These are phyloP conservation scores for Inonotus hispidus DNA, from an alignment of 1,284 basidiomycete species.

Conservation along the genomic window DNA sequence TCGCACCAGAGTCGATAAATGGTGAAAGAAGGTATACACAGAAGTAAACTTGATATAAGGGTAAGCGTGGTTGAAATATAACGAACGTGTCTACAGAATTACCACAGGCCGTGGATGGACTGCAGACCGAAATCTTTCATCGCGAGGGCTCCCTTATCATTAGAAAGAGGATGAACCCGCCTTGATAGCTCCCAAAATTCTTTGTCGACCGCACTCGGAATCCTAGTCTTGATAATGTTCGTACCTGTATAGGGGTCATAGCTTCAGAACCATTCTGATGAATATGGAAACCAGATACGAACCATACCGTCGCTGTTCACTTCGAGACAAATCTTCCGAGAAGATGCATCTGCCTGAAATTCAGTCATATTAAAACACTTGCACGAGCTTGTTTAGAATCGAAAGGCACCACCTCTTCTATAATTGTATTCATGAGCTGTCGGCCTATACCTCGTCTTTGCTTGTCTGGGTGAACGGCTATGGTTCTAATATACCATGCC, in stretches of 20 bases:
- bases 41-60: too few species aligned
- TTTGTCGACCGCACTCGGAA: slow-evolving; percentile 17
- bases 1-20: too few species aligned
- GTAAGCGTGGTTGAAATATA: background rate
- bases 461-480: slow-evolving; percentile 13
- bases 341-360: slow-evolving; percentile 11
- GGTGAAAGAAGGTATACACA: too few species aligned
- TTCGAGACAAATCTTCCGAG: slow-evolving; percentile 11
- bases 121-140: background rate
- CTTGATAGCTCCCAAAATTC: slow-evolving; percentile 18
- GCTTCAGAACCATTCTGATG: background rate
- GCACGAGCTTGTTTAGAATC: background rate
- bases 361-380: background rate
- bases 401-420: slow-evolving; percentile 5
- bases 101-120: background rate
- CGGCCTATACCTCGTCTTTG: slow-evolving; percentile 15
- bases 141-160: slow-evolving; percentile 14
- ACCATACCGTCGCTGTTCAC: slow-evolving; percentile 15
- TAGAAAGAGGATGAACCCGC: slow-evolving; percentile 18
- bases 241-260: slow-evolving; percentile 4
- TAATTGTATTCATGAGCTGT: slow-evolving; percentile 12
- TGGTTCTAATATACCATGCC: slow-evolving; percentile 11
- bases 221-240: slow-evolving; percentile 10
- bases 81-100: background rate
- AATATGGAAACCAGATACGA: background rate